These are phyloP conservation scores for Didymella keratinophila DNA, from an alignment of 2,329 filamentous ascomycete species.

Conservation along the genomic window DNA sequence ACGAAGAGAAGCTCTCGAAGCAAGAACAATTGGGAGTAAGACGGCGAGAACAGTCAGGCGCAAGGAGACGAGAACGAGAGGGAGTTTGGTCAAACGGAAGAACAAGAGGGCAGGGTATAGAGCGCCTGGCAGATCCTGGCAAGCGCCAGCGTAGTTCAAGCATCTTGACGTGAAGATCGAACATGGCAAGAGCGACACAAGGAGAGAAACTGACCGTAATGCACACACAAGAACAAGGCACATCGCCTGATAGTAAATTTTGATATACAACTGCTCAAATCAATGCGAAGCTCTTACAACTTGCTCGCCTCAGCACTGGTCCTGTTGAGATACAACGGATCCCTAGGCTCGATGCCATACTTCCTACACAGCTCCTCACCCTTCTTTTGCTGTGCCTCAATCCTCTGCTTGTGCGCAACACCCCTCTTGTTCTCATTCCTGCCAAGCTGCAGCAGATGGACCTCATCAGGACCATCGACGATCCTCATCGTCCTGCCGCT, in stretches of 20 bases:
- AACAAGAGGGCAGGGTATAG: too few species aligned
- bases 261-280: neutral
- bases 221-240: neutral
- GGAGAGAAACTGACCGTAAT: neutral
- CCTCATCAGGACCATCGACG: conserved; percentile 95
- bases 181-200: neutral
- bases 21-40: too few species aligned
- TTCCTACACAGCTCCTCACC: conserved; percentile 71
- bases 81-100: too few species aligned
- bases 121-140: too few species aligned
- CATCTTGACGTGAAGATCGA: neutral
- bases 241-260: neutral
- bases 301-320: conserved; percentile 51
- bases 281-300: conserved; percentile 40
- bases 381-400: conserved; percentile 70
- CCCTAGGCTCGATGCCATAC: conserved; percentile 59
- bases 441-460: conserved; percentile 78
- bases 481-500: conserved; percentile 81
- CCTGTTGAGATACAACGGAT: conserved; percentile 54
- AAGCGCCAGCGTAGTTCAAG: too few species aligned
- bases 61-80: too few species aligned
- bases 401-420: conserved; percentile 65
- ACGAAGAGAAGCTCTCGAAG: too few species aligned
- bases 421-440: conserved; percentile 80
- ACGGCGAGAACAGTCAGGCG: too few species aligned